A percentile compares a stretch with the other conserved stretches of the same genome.
Conservation (phyloP, 345 rosid genomes). For the Populus tremula region DNA sequence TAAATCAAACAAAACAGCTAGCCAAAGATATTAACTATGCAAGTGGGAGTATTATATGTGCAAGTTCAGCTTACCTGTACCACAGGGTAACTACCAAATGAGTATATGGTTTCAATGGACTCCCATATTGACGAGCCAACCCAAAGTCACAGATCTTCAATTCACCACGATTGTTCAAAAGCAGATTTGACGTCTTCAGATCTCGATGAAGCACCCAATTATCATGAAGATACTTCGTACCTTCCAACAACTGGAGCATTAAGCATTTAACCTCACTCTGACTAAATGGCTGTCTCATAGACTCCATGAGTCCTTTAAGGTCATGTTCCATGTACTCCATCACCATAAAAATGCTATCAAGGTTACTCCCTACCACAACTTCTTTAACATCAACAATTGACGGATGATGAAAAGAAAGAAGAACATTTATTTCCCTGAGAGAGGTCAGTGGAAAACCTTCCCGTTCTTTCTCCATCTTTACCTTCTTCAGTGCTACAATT, state of each 20-base stretch:
- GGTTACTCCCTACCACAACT: conserved; percentile 92
- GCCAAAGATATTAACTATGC: background rate
- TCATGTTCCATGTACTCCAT: conserved; percentile 99
- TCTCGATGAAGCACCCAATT: conserved; percentile 99
- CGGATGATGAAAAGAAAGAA: conserved; percentile 93
- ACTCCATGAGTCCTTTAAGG: conserved; percentile 90
- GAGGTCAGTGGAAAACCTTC: conserved; percentile 99
- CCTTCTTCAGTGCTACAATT: conserved; percentile 97
- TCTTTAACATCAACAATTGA: conserved; percentile 97
- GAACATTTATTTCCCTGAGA: conserved; percentile 90
- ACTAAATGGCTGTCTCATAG: conserved; percentile 97
- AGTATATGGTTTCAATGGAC: conserved; percentile 94
- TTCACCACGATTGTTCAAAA: conserved; percentile 92
- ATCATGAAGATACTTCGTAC: conserved; percentile 94
- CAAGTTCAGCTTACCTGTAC: conserved; percentile 72
- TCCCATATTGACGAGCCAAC: conserved; percentile 97
- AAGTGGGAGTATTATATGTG: background rate
- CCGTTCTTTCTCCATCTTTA: conserved; percentile 99
- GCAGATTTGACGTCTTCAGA: conserved; percentile 92
- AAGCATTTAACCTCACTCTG: conserved; percentile 99
- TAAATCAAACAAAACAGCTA: background rate
- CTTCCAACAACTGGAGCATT: conserved; percentile 93
- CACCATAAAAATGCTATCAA: conserved; percentile 97
- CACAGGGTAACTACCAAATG: conserved; percentile 98
- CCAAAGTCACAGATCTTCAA: conserved; percentile 98